phyloP scores from a whole-genome alignment of 2,329 filamentous ascomycete species.

The Alternaria sp. region DNA sequence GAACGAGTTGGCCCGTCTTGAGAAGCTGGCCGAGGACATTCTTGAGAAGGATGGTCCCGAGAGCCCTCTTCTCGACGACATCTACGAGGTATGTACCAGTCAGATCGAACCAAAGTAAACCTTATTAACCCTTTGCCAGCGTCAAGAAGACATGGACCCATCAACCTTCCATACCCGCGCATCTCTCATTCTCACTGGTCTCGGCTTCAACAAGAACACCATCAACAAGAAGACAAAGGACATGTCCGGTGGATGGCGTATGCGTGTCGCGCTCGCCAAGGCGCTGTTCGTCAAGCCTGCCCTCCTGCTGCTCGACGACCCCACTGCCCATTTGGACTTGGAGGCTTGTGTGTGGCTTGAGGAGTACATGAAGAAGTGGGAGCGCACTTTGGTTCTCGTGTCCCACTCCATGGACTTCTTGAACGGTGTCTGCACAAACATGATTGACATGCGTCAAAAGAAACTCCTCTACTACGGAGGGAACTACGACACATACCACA shows the following conservation, averaged over 20 bases:
- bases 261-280: conserved; percentile 97
- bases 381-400: conserved; percentile 92
- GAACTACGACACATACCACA: conserved; percentile 97
- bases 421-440: conserved; percentile 97
- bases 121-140: conserved; percentile 60
- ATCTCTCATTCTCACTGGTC: conserved; percentile 95
- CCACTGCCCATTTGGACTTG: conserved; percentile 98
- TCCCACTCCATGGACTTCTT: conserved; percentile 99
- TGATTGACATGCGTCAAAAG: conserved; percentile 97
- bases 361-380: conserved; percentile 99
- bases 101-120: background rate
- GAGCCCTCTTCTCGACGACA: conserved; percentile 85
- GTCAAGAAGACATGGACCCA: conserved; percentile 98
- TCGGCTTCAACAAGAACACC: conserved; percentile 98
- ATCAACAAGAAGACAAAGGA: conserved; percentile 99
- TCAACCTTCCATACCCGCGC: conserved; percentile 96
- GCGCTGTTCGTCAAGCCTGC: conserved; percentile 98
- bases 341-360: conserved; percentile 99
- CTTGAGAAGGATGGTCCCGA: conserved; percentile 93
- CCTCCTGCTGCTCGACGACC: conserved; percentile 94
- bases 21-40: conserved; percentile 86
- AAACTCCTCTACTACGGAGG: conserved; percentile 97
- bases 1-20: conserved; percentile 88
- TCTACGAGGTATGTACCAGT: conserved; percentile 81
- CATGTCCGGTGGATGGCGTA: conserved; percentile 99